A percentile compares a stretch with the other conserved stretches of the same genome.
Evolutionary conservation across 2,329 filamentous ascomycete genomes (phyloP).

Genomic region (Elsinoe arachidis): DNA sequence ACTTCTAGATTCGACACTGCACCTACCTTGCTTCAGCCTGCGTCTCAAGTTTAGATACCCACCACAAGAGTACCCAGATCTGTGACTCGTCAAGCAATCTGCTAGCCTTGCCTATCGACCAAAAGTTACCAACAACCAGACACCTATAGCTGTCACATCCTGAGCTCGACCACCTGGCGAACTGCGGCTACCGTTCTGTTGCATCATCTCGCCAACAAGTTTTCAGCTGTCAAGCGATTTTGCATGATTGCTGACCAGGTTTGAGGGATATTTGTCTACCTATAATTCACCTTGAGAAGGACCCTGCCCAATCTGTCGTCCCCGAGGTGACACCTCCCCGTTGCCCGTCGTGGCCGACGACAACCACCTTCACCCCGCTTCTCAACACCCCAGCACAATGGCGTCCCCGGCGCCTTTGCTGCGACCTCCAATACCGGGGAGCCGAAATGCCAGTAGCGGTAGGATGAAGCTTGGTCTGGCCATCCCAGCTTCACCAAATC

Average conservation of each 20-base stretch:
- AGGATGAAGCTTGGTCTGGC: slow-evolving; percentile 73
- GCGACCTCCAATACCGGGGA: slow-evolving; percentile 70
- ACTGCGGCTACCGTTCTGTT: neutral
- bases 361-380: slow-evolving; percentile 17
- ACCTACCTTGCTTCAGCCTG: slow-evolving; percentile 7
- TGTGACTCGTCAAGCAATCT: neutral
- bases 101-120: neutral
- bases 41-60: slow-evolving; percentile 2
- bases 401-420: slow-evolving; percentile 71
- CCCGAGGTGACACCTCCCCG: slow-evolving; percentile 13
- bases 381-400: slow-evolving; percentile 44
- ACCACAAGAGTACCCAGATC: neutral
- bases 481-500: slow-evolving; percentile 80
- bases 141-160: slow-evolving; percentile 2
- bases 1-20: neutral
- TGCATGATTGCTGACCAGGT: neutral
- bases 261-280: neutral
- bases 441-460: slow-evolving; percentile 49
- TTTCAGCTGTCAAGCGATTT: neutral
- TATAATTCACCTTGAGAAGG: neutral
- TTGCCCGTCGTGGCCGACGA: slow-evolving; percentile 27
- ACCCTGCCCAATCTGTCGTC: slow-evolving; percentile 2
- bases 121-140: neutral
- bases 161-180: slow-evolving; percentile 2
- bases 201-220: neutral